Conservation (phyloP, 352 stramenopile genomes). For the Phytophthora vignae region DNA sequence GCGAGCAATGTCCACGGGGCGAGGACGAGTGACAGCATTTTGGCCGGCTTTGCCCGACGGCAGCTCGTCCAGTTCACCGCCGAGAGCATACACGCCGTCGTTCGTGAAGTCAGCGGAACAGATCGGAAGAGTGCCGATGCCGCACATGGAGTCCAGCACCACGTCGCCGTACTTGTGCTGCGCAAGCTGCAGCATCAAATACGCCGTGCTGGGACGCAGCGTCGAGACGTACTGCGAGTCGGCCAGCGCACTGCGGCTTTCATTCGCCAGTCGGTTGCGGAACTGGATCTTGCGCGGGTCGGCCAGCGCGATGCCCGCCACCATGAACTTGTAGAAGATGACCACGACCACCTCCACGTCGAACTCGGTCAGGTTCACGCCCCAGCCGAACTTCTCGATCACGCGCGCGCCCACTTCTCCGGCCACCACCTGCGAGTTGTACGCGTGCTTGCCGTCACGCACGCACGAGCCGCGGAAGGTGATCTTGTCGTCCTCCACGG, state of each 20-base stretch:
- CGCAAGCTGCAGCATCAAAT: conserved; percentile 76
- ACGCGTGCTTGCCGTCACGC: conserved; percentile 77
- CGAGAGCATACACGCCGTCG: conserved; percentile 67
- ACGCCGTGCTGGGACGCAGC: conserved; percentile 78
- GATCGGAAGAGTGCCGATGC: conserved; percentile 80
- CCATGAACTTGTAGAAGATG: conserved; percentile 76
- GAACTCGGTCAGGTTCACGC: conserved; percentile 70
- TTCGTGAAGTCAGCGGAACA: conserved; percentile 59
- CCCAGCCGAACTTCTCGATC: conserved; percentile 67
- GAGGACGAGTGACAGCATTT: conserved; percentile 50
- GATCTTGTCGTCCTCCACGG: conserved; percentile 35
- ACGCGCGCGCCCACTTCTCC: conserved; percentile 67
- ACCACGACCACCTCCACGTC: conserved; percentile 79
- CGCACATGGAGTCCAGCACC: conserved; percentile 85
- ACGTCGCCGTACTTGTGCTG: conserved; percentile 66
- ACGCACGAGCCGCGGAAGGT: conserved; percentile 83
- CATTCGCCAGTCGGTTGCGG: conserved; percentile 72
- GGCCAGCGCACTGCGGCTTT: conserved; percentile 59
- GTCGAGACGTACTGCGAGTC: conserved; percentile 83
- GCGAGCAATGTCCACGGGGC: conserved; percentile 60
- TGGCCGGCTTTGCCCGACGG: conserved; percentile 61
- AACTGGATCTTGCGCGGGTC: conserved; percentile 70
- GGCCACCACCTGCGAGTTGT: conserved; percentile 72
- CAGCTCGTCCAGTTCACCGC: conserved; percentile 67
- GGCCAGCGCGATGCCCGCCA: conserved; percentile 70